These are phyloP conservation scores for Crataegus laevigata DNA, from an alignment of 306 rosid species.

Conservation along the genomic window DNA sequence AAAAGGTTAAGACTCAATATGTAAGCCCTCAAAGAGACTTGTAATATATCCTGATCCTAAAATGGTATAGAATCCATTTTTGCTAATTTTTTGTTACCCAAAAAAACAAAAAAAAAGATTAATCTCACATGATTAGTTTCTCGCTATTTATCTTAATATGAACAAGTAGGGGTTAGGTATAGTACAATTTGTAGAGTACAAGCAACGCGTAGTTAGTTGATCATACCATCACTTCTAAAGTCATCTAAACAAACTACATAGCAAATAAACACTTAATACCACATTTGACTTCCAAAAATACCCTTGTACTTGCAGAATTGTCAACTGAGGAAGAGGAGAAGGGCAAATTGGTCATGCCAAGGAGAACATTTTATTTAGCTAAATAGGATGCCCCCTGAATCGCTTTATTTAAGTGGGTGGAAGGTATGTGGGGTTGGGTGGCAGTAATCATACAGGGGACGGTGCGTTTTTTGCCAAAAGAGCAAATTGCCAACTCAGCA, in stretches of 20 bases:
- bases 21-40: too few species aligned
- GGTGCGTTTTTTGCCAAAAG: constrained; percentile 23
- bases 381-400: constrained; percentile 16
- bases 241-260: background rate
- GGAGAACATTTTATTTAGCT: background rate
- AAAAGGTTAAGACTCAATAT: too few species aligned
- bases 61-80: too few species aligned
- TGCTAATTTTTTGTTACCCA: too few species aligned
- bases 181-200: background rate
- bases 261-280: background rate
- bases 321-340: background rate
- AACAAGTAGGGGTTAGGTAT: background rate
- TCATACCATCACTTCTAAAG: background rate
- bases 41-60: too few species aligned
- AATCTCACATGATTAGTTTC: too few species aligned
- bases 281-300: background rate
- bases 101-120: too few species aligned
- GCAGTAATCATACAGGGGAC: constrained; percentile 41
- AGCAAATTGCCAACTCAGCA: constrained; percentile 30
- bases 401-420: constrained; percentile 8
- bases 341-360: constrained; percentile 23
- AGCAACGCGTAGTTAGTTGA: background rate
- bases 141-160: background rate
- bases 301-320: background rate
- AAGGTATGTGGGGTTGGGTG: constrained; percentile 18